Conservation (phyloP, 345 rosid species). For the Acer campestre region DNA sequence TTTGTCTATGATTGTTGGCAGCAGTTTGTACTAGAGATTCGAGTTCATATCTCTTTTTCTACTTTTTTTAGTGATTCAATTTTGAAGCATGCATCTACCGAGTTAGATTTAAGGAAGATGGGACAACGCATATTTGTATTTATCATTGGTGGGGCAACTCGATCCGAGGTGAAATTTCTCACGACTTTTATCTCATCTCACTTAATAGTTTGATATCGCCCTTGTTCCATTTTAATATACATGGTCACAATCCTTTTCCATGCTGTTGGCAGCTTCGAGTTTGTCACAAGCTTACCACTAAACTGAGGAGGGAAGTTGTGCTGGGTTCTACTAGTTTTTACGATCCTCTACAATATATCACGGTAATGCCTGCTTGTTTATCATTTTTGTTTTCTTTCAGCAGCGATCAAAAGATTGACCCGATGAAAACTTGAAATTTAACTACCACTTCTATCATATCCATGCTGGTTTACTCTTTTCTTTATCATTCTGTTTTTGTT, state of each 20-base stretch:
- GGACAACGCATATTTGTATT: conserved; percentile 87
- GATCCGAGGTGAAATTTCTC: conserved; percentile 71
- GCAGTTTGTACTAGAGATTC: conserved; percentile 15
- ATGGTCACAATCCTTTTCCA: background rate
- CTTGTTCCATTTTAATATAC: background rate
- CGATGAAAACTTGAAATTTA: background rate
- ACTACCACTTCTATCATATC: background rate
- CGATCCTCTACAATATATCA: conserved; percentile 75
- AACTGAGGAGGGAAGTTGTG: conserved; percentile 82
- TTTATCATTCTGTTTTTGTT: background rate
- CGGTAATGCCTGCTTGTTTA: conserved; percentile 45
- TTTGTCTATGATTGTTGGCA: background rate
- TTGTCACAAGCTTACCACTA: conserved; percentile 88
- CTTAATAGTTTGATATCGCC: background rate
- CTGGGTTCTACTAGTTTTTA: conserved; percentile 79
- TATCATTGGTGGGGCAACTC: conserved; percentile 92
- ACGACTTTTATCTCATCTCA: conserved; percentile 6
- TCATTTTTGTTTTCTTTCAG: background rate
- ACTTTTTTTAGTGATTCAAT: conserved; percentile 63
- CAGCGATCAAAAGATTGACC: background rate
- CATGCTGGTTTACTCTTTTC: background rate
- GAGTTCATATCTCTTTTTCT: conserved; percentile 20
- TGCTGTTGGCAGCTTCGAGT: conserved; percentile 61
- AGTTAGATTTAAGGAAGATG: conserved; percentile 73
- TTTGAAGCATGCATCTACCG: conserved; percentile 50